Evolutionary conservation across 2,329 filamentous ascomycete genomes (phyloP).

Genomic region (Botryotinia globosa): DNA sequence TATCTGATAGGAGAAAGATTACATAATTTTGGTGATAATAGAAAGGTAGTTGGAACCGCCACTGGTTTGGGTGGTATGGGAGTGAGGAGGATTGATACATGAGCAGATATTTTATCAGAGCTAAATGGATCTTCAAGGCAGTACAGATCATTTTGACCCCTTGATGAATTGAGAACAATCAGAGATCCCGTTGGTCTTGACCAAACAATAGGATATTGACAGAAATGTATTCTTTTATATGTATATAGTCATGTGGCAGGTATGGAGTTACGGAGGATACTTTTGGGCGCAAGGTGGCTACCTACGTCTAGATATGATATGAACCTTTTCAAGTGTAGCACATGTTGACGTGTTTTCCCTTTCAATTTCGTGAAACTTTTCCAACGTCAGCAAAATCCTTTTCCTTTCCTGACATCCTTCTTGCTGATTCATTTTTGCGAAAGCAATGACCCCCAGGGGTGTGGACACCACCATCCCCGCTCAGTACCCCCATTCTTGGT

Average conservation of each 20-base stretch:
- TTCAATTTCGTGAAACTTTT: not conserved
- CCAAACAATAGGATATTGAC: not conserved
- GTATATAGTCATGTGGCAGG: not conserved
- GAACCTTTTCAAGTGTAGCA: not conserved
- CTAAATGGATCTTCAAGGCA: not conserved
- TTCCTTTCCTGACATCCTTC: too few relatives aligned
- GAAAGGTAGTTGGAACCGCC: constrained; percentile 26
- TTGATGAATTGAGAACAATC: not conserved
- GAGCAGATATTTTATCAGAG: not conserved
- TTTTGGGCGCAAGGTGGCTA: not conserved
- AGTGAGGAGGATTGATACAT: constrained; percentile 35
- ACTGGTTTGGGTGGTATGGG: constrained; percentile 1
- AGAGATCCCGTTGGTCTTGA: not conserved
- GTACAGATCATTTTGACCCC: not conserved
- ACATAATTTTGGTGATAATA: constrained; percentile 77
- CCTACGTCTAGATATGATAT: not conserved
- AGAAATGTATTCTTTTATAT: not conserved
- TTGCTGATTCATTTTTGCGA: not conserved
- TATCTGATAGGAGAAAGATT: constrained; percentile 92
- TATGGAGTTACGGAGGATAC: not conserved
- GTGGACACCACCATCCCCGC: not conserved
- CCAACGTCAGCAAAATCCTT: too few relatives aligned
- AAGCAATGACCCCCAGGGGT: not conserved
- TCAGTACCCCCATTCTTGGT: not conserved
- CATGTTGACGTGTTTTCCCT: not conserved